These are phyloP conservation scores for Ailanthus altissimus DNA, from an alignment of 345 rosid genomes.

Conservation along the genomic window DNA sequence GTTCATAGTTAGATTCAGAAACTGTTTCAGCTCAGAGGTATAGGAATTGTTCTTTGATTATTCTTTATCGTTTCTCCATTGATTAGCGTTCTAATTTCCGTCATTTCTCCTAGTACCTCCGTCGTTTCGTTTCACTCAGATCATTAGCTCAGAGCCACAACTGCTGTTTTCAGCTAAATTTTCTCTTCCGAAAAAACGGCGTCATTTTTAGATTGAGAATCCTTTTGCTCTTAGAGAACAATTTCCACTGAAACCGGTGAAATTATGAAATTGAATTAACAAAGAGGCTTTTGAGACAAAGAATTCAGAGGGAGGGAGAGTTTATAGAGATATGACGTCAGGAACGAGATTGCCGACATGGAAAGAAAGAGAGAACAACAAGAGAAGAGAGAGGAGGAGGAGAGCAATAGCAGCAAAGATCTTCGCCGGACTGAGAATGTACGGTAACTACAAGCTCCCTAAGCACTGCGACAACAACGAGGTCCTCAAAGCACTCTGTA, in stretches of 20 bases:
- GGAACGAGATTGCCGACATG: constrained; percentile 81
- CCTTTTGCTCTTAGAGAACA: background rate
- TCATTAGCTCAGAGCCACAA: background rate
- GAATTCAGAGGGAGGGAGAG: background rate
- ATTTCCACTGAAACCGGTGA: background rate
- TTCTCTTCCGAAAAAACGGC: background rate
- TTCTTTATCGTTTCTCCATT: background rate
- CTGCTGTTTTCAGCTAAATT: background rate
- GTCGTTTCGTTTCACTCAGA: background rate
- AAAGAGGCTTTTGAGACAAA: background rate
- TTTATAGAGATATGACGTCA: constrained; percentile 47
- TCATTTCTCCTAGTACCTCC: background rate
- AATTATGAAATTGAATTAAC: background rate
- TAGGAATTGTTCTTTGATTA: background rate
- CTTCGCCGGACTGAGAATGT: constrained; percentile 78
- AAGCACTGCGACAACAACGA: constrained; percentile 95
- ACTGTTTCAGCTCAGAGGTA: background rate
- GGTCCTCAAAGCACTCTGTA: constrained; percentile 83
- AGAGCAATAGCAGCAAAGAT: constrained; percentile 90
- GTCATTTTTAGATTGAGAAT: background rate
- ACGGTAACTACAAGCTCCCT: constrained; percentile 81
- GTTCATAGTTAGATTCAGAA: background rate
- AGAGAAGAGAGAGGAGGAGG: constrained; percentile 77
- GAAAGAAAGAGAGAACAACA: constrained; percentile 93
- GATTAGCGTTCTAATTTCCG: background rate